A percentile compares a stretch with the other conserved stretches of the same genome.
phyloP scores from a whole-genome alignment of 2,329 filamentous ascomycete species.

The Biscogniauxia mediterranea region DNA sequence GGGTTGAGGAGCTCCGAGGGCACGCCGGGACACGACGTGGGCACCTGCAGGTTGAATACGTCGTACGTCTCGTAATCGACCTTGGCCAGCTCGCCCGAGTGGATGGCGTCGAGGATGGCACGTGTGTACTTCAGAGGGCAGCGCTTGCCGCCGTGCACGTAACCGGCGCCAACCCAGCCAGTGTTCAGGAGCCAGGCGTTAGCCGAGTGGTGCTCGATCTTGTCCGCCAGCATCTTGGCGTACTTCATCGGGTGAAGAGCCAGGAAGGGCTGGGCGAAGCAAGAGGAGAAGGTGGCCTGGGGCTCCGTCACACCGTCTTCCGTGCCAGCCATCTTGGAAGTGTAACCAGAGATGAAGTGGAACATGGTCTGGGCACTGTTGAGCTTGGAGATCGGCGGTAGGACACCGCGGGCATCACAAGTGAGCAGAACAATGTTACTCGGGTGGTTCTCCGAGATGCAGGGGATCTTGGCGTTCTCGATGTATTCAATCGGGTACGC shows the following conservation, averaged over 20 bases:
- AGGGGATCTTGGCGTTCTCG: constrained; percentile 97
- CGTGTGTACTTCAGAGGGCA: constrained; percentile 99
- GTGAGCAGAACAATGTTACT: constrained; percentile 98
- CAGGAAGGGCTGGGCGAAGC: constrained; percentile 98
- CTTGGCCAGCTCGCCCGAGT: constrained; percentile 92
- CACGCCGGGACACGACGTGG: constrained; percentile 84
- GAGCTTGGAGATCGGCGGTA: constrained; percentile 97
- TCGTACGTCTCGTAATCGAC: constrained; percentile 93
- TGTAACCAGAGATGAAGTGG: constrained; percentile 99
- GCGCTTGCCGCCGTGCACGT: constrained; percentile 88
- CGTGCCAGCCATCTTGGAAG: constrained; percentile 99
- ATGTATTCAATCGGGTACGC: constrained; percentile 99
- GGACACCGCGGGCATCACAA: constrained; percentile 94
- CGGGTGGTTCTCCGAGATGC: constrained; percentile 81
- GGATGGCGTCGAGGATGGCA: constrained; percentile 96
- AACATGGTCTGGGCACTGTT: constrained; percentile 97
- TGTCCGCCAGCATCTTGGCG: constrained; percentile 96
- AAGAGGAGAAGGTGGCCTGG: constrained; percentile 97
- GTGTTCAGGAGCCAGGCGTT: constrained; percentile 93
- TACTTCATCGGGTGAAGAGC: constrained; percentile 99
- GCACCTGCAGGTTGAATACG: constrained; percentile 95
- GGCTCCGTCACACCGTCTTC: constrained; percentile 97
- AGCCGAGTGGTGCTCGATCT: constrained; percentile 92
- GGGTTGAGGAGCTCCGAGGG: constrained; percentile 94
- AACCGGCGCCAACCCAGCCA: constrained; percentile 74